Percentiles rank a stretch among this genome's conserved stretches.
Evolutionary conservation across 2,329 filamentous ascomycete species (phyloP).

Genomic region (Trichothecium roseum): DNA sequence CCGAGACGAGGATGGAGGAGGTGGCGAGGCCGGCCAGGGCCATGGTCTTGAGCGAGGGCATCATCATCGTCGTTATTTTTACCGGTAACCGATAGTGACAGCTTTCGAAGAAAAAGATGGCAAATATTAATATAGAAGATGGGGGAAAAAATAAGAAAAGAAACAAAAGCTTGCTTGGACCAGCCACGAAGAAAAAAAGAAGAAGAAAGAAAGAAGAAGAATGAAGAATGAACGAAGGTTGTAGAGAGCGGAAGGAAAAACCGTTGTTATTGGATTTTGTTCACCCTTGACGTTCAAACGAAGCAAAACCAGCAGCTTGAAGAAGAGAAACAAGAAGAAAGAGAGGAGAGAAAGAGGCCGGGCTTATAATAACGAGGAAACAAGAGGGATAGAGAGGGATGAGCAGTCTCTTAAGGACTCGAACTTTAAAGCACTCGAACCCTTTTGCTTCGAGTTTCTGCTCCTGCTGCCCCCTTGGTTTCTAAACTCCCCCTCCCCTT

Average conservation of each 20-base stretch:
- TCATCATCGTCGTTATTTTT: conserved; percentile 17
- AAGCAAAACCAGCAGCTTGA: conserved; percentile 2
- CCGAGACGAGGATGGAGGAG: conserved; percentile 22
- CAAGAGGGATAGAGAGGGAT: not conserved
- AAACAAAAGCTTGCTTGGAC: conserved; percentile 2
- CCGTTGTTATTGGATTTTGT: too few species aligned
- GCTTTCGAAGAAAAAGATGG: too few species aligned
- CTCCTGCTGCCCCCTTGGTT: too few species aligned
- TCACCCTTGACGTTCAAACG: conserved; percentile 1
- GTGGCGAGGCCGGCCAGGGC: conserved; percentile 34
- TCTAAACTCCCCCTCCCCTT: too few species aligned
- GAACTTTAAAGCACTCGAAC: too few species aligned
- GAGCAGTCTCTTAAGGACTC: too few species aligned
- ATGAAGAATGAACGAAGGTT: conserved; percentile 1
- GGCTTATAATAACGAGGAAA: not conserved
- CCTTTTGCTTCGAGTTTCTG: too few species aligned
- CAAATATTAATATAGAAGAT: too few species aligned
- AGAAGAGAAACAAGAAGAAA: conserved; percentile 4
- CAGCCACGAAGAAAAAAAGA: not conserved
- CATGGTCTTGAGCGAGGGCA: conserved; percentile 27
- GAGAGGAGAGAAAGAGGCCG: conserved; percentile 2
- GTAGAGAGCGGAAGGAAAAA: conserved; percentile 3
- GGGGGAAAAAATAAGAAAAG: conserved; percentile 1
- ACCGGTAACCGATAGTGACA: too few species aligned
- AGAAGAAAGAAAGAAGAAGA: too few species aligned